phyloP scores from a whole-genome alignment of 768 basidiomycete species.

The Suillus plorans region DNA sequence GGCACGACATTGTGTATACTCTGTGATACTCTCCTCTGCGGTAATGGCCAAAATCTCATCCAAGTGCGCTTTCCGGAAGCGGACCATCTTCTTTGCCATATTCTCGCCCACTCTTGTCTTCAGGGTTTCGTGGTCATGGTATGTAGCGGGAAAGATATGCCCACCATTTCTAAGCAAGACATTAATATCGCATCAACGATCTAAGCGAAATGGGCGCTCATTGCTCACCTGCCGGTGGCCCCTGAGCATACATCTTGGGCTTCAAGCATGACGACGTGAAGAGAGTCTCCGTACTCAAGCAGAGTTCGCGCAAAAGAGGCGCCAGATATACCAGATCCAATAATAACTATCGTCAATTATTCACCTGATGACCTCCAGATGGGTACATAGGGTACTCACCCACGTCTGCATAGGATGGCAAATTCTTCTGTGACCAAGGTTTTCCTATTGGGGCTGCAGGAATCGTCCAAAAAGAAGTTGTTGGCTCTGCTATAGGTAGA shows the following conservation, averaged over 20 bases:
- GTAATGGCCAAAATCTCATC: conserved; percentile 31
- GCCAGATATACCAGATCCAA: conserved; percentile 57
- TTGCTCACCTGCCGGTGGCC: conserved; percentile 47
- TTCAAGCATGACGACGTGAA: conserved; percentile 55
- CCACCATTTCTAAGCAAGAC: conserved; percentile 43
- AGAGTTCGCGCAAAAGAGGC: conserved; percentile 41
- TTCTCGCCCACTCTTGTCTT: conserved; percentile 37
- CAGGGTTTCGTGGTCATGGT: conserved; percentile 43
- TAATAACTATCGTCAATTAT: conserved; percentile 33
- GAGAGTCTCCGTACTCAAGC: conserved; percentile 23
- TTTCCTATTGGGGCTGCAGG: conserved; percentile 49
- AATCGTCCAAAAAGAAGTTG: conserved; percentile 62
- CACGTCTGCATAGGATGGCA: conserved; percentile 58
- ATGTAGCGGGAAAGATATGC: conserved; percentile 49
- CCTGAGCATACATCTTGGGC: conserved; percentile 58
- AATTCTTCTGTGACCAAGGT: conserved; percentile 18
- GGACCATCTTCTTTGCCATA: conserved; percentile 39
- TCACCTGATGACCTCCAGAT: not conserved
- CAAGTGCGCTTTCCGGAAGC: conserved; percentile 41
- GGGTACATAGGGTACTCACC: conserved; percentile 24
- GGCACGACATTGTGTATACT: conserved; percentile 28
- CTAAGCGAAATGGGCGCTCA: conserved; percentile 2
- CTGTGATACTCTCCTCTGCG: conserved; percentile 23
- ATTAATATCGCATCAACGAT: not conserved
- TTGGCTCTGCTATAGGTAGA: conserved; percentile 55